These are phyloP conservation scores for Talinum fruticosum DNA, from an alignment of 148 eudicot species.

Conservation along the genomic window DNA sequence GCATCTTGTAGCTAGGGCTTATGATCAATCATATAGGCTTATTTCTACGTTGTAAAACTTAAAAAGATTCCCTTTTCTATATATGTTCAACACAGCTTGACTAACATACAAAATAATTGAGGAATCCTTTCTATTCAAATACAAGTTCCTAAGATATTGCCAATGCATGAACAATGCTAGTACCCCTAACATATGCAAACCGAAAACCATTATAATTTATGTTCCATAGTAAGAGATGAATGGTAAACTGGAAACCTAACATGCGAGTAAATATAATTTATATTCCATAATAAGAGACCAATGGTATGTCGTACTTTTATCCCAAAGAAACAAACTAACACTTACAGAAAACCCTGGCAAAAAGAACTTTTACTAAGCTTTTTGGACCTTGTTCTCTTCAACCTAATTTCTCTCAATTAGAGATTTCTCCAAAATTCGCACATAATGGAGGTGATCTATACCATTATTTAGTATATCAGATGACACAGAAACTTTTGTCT, in stretches of 20 bases:
- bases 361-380: too few relatives aligned
- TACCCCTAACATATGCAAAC: neutral
- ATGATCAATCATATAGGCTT: slow-evolving; percentile 25
- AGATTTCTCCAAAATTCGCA: too few relatives aligned
- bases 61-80: neutral
- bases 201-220: neutral
- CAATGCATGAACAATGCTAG: neutral
- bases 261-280: neutral
- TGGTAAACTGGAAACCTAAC: neutral
- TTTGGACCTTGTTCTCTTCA: too few relatives aligned
- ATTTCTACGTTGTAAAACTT: slow-evolving; percentile 6
- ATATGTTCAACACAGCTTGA: slow-evolving; percentile 13
- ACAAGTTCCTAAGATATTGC: neutral
- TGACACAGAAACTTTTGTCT: too few relatives aligned
- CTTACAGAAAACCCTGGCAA: too few relatives aligned
- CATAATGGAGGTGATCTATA: too few relatives aligned
- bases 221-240: too few relatives aligned
- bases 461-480: too few relatives aligned
- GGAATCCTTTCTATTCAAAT: neutral
- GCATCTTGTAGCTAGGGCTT: neutral
- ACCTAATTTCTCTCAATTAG: too few relatives aligned
- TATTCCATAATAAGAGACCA: too few relatives aligned
- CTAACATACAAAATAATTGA: slow-evolving; percentile 8
- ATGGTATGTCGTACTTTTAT: too few relatives aligned
- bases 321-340: too few relatives aligned